A percentile compares a stretch with the other conserved stretches of the same genome.
Evolutionary conservation across 257 asterid species (phyloP).

Genomic region (Avicennia marina): DNA sequence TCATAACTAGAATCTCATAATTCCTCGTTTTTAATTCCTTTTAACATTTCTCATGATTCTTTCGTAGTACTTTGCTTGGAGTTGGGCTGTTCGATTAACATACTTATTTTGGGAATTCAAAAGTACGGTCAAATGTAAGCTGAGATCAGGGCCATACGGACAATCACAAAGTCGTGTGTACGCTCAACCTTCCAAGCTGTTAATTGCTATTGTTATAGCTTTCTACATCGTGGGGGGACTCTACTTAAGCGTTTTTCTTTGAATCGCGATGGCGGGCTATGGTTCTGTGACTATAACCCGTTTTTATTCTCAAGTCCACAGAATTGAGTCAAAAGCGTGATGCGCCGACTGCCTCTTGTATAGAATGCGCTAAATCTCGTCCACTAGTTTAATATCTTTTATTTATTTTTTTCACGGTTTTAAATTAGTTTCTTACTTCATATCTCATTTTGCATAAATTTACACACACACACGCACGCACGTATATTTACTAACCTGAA

Average conservation of each 20-base stretch:
- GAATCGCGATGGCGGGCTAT: neutral
- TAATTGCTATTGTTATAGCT: neutral
- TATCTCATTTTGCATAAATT: too few species aligned
- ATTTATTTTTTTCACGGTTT: too few species aligned
- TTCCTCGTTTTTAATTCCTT: too few species aligned
- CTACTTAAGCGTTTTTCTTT: neutral
- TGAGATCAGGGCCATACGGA: neutral
- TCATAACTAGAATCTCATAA: slow-evolving; percentile 4
- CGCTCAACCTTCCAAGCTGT: neutral
- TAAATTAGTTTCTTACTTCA: too few species aligned
- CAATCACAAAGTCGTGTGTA: slow-evolving; percentile 16
- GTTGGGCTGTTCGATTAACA: neutral
- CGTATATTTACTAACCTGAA: too few species aligned
- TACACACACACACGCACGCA: too few species aligned
- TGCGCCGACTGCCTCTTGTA: too few species aligned
- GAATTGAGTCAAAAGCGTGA: too few species aligned
- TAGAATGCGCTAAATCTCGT: too few species aligned
- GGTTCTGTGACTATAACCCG: neutral
- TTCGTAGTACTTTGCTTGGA: neutral
- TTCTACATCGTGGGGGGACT: too few species aligned
- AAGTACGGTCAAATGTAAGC: slow-evolving; percentile 12
- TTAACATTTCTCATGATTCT: neutral
- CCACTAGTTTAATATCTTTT: too few species aligned
- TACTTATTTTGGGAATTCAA: neutral
- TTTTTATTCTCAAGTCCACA: too few species aligned